Evolutionary conservation across 164 flowering plant species (phyloP).

Genomic region (Nelumbo lutea): DNA sequence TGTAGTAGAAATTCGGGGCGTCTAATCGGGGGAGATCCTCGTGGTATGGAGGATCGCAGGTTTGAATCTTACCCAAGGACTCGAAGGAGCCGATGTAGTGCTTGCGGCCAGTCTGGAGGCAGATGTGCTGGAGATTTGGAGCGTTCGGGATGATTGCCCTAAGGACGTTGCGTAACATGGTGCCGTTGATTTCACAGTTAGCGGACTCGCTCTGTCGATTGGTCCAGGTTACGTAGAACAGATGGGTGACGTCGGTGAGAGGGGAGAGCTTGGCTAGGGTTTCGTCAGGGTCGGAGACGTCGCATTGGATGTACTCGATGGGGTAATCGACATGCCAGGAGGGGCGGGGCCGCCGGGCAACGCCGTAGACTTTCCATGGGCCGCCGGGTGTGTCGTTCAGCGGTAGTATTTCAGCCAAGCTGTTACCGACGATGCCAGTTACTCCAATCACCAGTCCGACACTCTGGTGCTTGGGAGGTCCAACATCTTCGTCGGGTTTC

Average conservation of each 20-base stretch:
- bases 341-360: constrained; percentile 67
- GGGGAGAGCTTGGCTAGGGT: constrained; percentile 46
- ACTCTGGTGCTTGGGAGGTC: constrained; percentile 32
- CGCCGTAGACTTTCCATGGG: constrained; percentile 88
- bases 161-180: constrained; percentile 69
- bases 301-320: constrained; percentile 71
- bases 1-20: constrained; percentile 55
- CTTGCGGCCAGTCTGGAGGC: constrained; percentile 70
- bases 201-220: constrained; percentile 35
- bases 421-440: constrained; percentile 83
- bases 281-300: constrained; percentile 41
- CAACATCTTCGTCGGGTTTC: constrained; percentile 49
- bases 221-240: constrained; percentile 75
- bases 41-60: constrained; percentile 58
- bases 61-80: constrained; percentile 19
- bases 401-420: constrained; percentile 81
- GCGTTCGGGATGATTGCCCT: constrained; percentile 51
- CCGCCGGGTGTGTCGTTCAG: constrained; percentile 82
- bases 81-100: constrained; percentile 66
- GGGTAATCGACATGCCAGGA: constrained; percentile 52
- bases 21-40: constrained; percentile 65
- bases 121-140: constrained; percentile 58
- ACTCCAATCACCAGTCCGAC: constrained; percentile 71
- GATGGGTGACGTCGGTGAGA: constrained; percentile 66
- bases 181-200: constrained; percentile 45